phyloP scores from a whole-genome alignment of 768 basidiomycete genomes.

The Xerocomellus intermedius region DNA sequence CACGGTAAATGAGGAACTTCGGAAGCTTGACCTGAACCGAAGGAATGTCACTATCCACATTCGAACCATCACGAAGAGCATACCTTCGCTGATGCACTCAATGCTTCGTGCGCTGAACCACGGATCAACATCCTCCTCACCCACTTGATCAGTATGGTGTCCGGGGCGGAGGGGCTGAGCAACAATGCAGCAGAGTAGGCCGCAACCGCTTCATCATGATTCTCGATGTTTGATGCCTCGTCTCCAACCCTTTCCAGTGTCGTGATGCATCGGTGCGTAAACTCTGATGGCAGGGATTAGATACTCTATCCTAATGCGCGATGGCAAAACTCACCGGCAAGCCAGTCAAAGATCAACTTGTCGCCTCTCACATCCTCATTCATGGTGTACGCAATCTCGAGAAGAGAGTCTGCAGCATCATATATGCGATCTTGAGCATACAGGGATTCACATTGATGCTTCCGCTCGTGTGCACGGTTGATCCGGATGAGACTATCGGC shows the following conservation, averaged over 20 bases:
- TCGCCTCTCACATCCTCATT: not conserved
- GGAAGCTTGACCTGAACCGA: not conserved
- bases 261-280: not conserved
- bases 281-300: not conserved
- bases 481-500: no score
- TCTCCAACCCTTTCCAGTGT: not conserved
- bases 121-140: not conserved
- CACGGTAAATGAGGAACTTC: no score
- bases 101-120: not conserved
- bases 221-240: not conserved
- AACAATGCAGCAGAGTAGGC: not conserved
- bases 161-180: not conserved
- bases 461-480: no score
- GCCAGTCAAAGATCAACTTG: not conserved
- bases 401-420: not conserved
- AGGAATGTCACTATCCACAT: not conserved
- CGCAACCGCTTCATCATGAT: not conserved
- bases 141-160: not conserved
- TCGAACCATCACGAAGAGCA: no score
- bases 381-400: not conserved
- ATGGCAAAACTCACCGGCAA: not conserved
- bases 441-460: not conserved
- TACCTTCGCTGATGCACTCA: not conserved
- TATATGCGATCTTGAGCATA: not conserved
- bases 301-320: not conserved